These are phyloP conservation scores for Geosmithia morbida DNA, from an alignment of 2,329 filamentous ascomycete genomes.

Conservation along the genomic window DNA sequence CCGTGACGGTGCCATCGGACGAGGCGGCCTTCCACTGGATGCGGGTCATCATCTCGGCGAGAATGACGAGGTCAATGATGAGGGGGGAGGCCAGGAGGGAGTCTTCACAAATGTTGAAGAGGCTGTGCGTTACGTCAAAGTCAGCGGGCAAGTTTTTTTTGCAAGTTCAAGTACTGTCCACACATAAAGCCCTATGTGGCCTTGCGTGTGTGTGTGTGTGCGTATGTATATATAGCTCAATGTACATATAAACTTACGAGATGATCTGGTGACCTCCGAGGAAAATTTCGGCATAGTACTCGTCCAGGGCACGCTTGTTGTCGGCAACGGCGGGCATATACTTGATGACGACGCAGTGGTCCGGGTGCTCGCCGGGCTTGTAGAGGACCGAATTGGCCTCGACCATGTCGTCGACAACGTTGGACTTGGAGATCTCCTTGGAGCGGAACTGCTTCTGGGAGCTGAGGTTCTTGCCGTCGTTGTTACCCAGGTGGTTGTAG, in stretches of 20 bases:
- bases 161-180: too few species aligned
- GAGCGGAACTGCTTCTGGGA: constrained; percentile 97
- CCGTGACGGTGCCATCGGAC: constrained; percentile 42
- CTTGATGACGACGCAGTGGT: constrained; percentile 99
- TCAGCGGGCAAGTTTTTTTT: not conserved
- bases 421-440: constrained; percentile 98
- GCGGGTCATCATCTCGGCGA: constrained; percentile 97
- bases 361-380: constrained; percentile 82
- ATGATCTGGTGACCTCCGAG: constrained; percentile 97
- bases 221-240: too few species aligned
- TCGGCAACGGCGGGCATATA: constrained; percentile 99
- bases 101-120: constrained; percentile 99
- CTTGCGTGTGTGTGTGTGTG: not conserved
- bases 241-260: too few species aligned
- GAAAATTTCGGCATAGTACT: constrained; percentile 99
- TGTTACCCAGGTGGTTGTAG: constrained; percentile 99
- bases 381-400: constrained; percentile 88
- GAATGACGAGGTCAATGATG: constrained; percentile 89
- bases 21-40: constrained; percentile 71
- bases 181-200: not conserved
- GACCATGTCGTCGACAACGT: constrained; percentile 99
- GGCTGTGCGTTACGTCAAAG: constrained; percentile 25
- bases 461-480: constrained; percentile 96
- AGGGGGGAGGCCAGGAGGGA: constrained; percentile 88
- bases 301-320: constrained; percentile 96